These are phyloP conservation scores for Fusarium floridanum DNA, from an alignment of 2,329 filamentous ascomycete genomes.

Conservation along the genomic window DNA sequence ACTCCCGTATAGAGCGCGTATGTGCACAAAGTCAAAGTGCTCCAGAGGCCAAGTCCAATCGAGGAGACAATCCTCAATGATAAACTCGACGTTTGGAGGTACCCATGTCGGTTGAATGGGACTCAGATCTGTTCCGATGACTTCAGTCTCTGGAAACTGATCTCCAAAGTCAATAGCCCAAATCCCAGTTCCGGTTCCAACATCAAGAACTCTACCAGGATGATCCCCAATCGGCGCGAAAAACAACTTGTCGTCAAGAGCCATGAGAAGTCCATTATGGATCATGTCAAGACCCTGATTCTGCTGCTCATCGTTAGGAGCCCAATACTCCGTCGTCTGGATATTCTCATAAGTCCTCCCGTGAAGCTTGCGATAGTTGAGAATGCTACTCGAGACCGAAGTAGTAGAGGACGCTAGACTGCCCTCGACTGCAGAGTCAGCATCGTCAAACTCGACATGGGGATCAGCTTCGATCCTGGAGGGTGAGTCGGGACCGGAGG, in stretches of 20 bases:
- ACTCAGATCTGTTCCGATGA: slow-evolving; percentile 53
- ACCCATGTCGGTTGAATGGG: slow-evolving; percentile 52
- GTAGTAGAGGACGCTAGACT: slow-evolving; percentile 18
- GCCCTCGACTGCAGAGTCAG: slow-evolving; percentile 7
- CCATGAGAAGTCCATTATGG: slow-evolving; percentile 18
- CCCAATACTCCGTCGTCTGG: slow-evolving; percentile 41
- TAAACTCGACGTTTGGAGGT: slow-evolving; percentile 49
- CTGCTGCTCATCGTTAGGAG: slow-evolving; percentile 34
- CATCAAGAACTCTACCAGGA: slow-evolving; percentile 55
- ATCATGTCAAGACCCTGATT: slow-evolving; percentile 1
- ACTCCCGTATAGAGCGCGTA: slow-evolving; percentile 67
- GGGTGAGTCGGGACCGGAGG: not conserved
- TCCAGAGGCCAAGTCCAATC: slow-evolving; percentile 60
- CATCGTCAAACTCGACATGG: slow-evolving; percentile 6
- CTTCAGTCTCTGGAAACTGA: slow-evolving; percentile 44
- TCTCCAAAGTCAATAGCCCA: slow-evolving; percentile 60
- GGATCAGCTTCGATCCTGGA: not conserved
- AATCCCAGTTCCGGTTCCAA: slow-evolving; percentile 70
- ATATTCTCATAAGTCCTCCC: slow-evolving; percentile 37
- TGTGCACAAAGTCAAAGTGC: slow-evolving; percentile 71
- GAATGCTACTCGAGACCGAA: slow-evolving; percentile 34
- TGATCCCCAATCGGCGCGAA: slow-evolving; percentile 40
- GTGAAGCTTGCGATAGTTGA: slow-evolving; percentile 31
- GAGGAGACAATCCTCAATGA: slow-evolving; percentile 51
- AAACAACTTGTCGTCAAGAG: slow-evolving; percentile 41